A percentile compares a stretch with the other conserved stretches of the same genome.
These are phyloP conservation scores for Aspergillus heteromorphus DNA, from an alignment of 495 filamentous ascomycete species.

Conservation along the genomic window DNA sequence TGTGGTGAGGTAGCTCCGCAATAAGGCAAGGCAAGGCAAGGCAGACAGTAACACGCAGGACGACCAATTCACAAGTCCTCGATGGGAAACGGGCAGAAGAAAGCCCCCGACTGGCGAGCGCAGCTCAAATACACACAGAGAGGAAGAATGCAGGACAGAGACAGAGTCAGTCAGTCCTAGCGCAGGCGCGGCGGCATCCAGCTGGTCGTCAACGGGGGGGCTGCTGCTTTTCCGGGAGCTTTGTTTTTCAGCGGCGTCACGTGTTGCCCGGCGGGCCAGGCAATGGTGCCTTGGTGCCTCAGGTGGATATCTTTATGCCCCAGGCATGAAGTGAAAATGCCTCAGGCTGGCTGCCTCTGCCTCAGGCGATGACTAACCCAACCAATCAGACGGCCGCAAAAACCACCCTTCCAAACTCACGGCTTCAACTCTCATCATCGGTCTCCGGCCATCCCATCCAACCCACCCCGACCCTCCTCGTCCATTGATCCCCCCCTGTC, in stretches of 20 bases:
- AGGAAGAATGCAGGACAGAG: not conserved
- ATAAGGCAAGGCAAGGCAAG: too few species aligned
- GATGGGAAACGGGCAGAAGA: not conserved
- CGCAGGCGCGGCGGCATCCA: not conserved
- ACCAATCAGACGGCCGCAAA: constrained; percentile 19
- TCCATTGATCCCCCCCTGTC: constrained; percentile 15
- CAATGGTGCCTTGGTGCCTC: not conserved
- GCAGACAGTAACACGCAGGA: too few species aligned
- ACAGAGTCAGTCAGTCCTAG: not conserved
- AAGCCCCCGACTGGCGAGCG: not conserved
- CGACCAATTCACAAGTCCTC: too few species aligned
- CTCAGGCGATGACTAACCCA: not conserved
- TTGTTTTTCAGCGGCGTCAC: not conserved
- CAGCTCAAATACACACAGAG: not conserved
- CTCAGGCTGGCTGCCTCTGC: not conserved
- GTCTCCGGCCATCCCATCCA: constrained; percentile 14
- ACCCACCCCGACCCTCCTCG: constrained; percentile 17
- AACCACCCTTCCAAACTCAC: constrained; percentile 12
- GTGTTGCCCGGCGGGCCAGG: too few species aligned
- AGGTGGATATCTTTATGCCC: not conserved
- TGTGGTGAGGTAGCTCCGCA: not conserved
- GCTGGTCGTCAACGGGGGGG: not conserved
- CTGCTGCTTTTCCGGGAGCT: not conserved
- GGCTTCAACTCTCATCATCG: not conserved
- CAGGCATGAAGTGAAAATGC: not conserved